phyloP scores from a whole-genome alignment of 129 eudicot genomes.

The Arctium lappa region DNA sequence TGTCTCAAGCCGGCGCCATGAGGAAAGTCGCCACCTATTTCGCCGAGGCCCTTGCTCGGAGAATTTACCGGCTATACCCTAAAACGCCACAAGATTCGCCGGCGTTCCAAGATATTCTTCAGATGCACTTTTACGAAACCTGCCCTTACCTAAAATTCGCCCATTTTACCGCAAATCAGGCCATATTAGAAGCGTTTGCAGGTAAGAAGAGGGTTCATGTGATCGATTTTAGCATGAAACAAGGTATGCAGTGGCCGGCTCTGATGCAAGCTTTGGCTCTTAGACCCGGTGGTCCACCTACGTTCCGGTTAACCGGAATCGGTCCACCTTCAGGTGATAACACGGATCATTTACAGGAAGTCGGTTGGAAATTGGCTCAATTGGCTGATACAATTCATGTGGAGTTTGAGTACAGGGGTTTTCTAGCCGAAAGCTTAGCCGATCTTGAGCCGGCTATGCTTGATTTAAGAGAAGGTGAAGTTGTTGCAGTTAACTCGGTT shows the following conservation, averaged over 20 bases:
- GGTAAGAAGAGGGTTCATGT: conserved; percentile 59
- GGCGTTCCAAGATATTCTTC: conserved; percentile 47
- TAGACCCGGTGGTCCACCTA: conserved; percentile 73
- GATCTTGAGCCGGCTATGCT: conserved; percentile 67
- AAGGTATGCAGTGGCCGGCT: conserved; percentile 96
- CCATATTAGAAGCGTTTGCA: conserved; percentile 73
- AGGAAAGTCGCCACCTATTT: conserved; percentile 72
- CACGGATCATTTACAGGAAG: conserved; percentile 63
- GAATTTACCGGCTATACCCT: conserved; percentile 51
- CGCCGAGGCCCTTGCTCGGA: conserved; percentile 71
- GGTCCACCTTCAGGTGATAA: conserved; percentile 61
- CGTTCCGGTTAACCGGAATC: conserved; percentile 67
- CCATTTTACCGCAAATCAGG: conserved; percentile 89
- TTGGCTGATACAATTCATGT: conserved; percentile 64
- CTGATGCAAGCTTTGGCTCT: conserved; percentile 74
- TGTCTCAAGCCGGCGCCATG: conserved; percentile 77
- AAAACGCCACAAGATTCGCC: conserved; percentile 39
- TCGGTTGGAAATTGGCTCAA: conserved; percentile 76
- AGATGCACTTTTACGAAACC: conserved; percentile 73
- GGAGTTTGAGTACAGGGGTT: conserved; percentile 60
- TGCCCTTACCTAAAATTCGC: conserved; percentile 87
- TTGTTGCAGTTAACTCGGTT: conserved; percentile 69
- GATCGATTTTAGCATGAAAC: conserved; percentile 84
- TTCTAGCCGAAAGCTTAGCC: conserved; percentile 48
- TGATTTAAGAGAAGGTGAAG: conserved; percentile 52